Percentiles rank a stretch among this genome's conserved stretches.
Evolutionary conservation across 1,139 yeast species (phyloP).

Genomic region (Scheffersomyces segobiensis): DNA sequence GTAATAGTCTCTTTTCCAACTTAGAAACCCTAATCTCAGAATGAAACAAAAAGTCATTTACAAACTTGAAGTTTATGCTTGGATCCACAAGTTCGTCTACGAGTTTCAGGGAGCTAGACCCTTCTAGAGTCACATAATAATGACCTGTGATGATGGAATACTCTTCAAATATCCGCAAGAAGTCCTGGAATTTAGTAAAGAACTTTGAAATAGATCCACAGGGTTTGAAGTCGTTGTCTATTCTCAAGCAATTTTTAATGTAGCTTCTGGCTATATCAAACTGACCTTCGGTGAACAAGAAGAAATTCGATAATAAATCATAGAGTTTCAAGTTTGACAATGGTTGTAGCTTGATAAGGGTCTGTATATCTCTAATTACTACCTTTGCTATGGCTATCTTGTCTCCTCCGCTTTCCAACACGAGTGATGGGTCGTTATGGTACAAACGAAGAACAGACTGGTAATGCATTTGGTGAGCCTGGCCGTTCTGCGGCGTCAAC

Average conservation of each 20-base stretch:
- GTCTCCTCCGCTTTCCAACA: constrained; percentile 5
- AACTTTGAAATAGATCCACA: constrained; percentile 57
- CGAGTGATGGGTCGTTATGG: constrained; percentile 11
- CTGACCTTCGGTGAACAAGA: constrained; percentile 52
- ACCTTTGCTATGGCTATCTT: constrained; percentile 15
- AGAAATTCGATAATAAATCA: constrained; percentile 37
- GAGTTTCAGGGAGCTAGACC: constrained; percentile 4
- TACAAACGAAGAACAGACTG: constrained; percentile 14
- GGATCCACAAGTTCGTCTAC: constrained; percentile 20
- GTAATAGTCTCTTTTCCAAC: constrained; percentile 29
- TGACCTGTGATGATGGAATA: constrained; percentile 42
- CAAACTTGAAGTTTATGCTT: constrained; percentile 26
- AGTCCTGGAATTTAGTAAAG: constrained; percentile 30
- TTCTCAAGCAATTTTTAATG: constrained; percentile 62
- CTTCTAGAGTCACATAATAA: constrained; percentile 28
- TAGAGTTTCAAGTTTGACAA: constrained; percentile 32
- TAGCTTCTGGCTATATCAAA: constrained; percentile 50
- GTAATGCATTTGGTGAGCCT: constrained; percentile 23
- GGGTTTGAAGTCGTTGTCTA: constrained; percentile 61
- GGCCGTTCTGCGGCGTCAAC: constrained; percentile 23
- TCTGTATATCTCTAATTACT: constrained; percentile 25
- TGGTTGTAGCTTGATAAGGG: constrained; percentile 31
- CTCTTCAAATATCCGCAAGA: constrained; percentile 41
- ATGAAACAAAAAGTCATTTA: constrained; percentile 24
- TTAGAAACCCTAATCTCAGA: constrained; percentile 32